Percentiles rank a stretch among this genome's conserved stretches.
These are phyloP conservation scores for Orbilia ellipsospora DNA, from an alignment of 2,329 filamentous ascomycete genomes.

Conservation along the genomic window DNA sequence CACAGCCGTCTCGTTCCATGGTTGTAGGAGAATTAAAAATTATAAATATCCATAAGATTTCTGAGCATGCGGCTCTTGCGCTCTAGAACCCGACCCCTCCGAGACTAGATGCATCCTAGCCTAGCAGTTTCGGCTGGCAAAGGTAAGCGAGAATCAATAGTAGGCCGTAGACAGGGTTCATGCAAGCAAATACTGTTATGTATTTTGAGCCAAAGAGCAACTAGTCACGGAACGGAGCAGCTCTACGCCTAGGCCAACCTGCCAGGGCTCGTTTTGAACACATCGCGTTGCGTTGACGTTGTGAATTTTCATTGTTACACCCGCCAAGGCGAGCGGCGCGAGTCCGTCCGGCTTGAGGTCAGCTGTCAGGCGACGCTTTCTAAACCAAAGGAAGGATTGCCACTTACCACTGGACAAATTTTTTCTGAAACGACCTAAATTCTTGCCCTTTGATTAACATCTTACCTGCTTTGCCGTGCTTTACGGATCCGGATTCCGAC, in stretches of 20 bases:
- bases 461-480: constrained; percentile 1
- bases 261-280: too few relatives aligned
- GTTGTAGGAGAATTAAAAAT: constrained; percentile 26
- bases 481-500: constrained; percentile 50
- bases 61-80: constrained; percentile 37
- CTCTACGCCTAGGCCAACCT: too few relatives aligned
- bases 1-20: constrained; percentile 51
- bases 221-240: too few relatives aligned
- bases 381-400: constrained; percentile 26
- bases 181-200: constrained; percentile 23
- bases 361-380: constrained; percentile 26
- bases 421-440: constrained; percentile 41
- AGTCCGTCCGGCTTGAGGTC: constrained; percentile 43
- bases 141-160: too few relatives aligned
- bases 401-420: constrained; percentile 16
- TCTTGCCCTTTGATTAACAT: constrained; percentile 22
- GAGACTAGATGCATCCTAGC: too few relatives aligned
- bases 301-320: constrained; percentile 14
- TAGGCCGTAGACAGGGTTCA: not conserved
- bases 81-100: constrained; percentile 35
- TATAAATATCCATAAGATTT: not conserved
- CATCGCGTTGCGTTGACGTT: constrained; percentile 28
- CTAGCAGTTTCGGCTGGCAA: too few relatives aligned
- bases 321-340: constrained; percentile 33
- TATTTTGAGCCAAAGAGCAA: too few relatives aligned